Base-by-base conservation (phyloP, 768 basidiomycete species). In the Mycena indigotica region DNA sequence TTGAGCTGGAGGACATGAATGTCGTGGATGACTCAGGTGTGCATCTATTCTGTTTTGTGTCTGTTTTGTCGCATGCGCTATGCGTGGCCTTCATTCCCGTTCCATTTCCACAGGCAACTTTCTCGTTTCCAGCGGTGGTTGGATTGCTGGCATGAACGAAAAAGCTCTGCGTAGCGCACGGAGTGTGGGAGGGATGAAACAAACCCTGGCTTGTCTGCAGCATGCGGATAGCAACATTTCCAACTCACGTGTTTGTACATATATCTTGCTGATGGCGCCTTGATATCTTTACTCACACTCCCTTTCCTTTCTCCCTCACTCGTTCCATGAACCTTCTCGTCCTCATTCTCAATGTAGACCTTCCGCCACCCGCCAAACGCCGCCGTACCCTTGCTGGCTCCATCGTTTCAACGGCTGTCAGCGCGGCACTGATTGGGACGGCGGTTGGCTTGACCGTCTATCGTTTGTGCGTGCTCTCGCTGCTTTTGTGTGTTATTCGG, bases 401-500 rank as follows among this genome's bases (percentile, higher is more conserved):
- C 56, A 87, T 94, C 66, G 84, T 93, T 60, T 88, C 89, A 16
- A 89, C 90, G 28, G 91, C 92, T 54, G 76, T 93, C 73, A 90
- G 83, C 73, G 91, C 91, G 62, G 92, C 90, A 45, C 81, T 94
- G 57, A 89, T 94, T 58, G 89, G 91, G 56, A 87, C 89, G 21
- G 92, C 92, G 16, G 91, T 94, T 51, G 91, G 91, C 57, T 79
- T 93, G 60, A 91, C 91, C 44, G 89, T 92, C 39, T 94, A 92
- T 75, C 84, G 89, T 72, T 76, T 93, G 91, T 93, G 70, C 77
- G 89, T 81, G 29, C 32, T 21, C 44, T 51, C 26, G 25, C 28
- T 13, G 39, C 49, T 13, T 30, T 38, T 26, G 3, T 48, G 48
- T 19, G 21, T 30, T 25, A 56, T 50, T 49, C 29, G 53, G 26